Evolutionary conservation across 1,139 yeast genomes (phyloP).

Genomic region (Lodderomyces pseudojiufengensis): DNA sequence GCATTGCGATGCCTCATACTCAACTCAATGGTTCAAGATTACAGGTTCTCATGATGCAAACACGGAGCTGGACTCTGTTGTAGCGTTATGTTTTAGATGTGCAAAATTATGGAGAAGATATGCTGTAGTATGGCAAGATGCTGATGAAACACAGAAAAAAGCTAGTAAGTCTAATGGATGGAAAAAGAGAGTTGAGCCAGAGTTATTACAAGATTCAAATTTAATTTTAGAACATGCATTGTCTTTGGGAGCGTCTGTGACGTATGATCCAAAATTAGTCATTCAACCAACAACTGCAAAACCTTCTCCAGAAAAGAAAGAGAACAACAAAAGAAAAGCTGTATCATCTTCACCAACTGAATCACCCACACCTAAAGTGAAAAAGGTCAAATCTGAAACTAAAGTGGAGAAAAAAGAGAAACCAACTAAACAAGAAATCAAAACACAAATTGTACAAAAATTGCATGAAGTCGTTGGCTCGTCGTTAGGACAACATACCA

Average conservation of each 20-base stretch:
- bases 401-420: not conserved
- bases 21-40: constrained; percentile 66
- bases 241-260: constrained; percentile 15
- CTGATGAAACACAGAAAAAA: constrained; percentile 60
- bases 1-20: constrained; percentile 54
- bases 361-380: constrained; percentile 3
- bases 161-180: constrained; percentile 40
- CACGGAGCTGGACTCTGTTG: constrained; percentile 24
- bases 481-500: not conserved
- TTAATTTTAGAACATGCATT: constrained; percentile 49
- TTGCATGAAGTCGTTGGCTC: constrained; percentile 2
- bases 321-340: not conserved
- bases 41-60: constrained; percentile 53
- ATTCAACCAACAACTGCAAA: too few species aligned
- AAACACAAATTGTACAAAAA: not conserved
- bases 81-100: constrained; percentile 79
- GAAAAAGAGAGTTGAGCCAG: constrained; percentile 66
- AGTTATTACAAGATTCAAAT: constrained; percentile 64
- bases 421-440: not conserved
- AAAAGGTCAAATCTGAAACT: constrained; percentile 3
- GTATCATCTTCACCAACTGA: not conserved
- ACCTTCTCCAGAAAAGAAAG: constrained; percentile 1
- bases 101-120: constrained; percentile 90
- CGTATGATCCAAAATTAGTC: not conserved
- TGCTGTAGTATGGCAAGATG: constrained; percentile 87